These are phyloP conservation scores for Aquilaria malaccensis DNA, from an alignment of 345 rosid species.

Conservation along the genomic window DNA sequence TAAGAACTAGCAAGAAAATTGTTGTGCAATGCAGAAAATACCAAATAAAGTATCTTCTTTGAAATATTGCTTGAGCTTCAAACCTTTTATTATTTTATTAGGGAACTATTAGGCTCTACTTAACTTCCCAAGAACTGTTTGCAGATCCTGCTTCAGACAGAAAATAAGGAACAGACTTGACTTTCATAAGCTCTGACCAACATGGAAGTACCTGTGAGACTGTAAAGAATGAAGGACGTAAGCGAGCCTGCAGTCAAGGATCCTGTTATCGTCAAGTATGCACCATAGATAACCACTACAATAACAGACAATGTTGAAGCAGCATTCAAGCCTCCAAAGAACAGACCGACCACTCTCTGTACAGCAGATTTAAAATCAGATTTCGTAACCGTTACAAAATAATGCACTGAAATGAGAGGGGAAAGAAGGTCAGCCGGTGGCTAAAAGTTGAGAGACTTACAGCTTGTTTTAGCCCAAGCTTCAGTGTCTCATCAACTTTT, in stretches of 20 bases:
- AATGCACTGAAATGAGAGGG: background rate
- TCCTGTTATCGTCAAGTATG: constrained; percentile 77
- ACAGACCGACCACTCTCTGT: constrained; percentile 61
- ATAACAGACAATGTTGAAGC: constrained; percentile 80
- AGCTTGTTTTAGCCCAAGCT: constrained; percentile 85
- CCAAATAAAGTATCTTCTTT: no score
- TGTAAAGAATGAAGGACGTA: constrained; percentile 94
- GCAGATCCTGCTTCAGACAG: background rate
- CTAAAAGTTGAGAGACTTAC: constrained; percentile 33
- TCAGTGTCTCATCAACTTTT: constrained; percentile 84
- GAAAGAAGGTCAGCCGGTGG: constrained; percentile 6
- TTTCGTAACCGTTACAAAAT: background rate
- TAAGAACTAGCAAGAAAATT: no score
- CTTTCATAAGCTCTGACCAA: background rate
- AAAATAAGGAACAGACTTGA: background rate
- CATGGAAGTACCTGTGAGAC: constrained; percentile 70
- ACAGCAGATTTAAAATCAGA: background rate
- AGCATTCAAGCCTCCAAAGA: constrained; percentile 83
- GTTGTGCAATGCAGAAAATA: no score
- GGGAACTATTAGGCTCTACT: no score
- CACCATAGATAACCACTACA: constrained; percentile 78
- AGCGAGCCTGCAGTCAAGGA: constrained; percentile 82
- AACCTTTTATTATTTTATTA: no score
- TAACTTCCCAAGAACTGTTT: no score
- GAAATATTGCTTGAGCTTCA: no score